phyloP scores from a whole-genome alignment of 1,139 yeast species.

The Meyerozyma elateridarum region DNA sequence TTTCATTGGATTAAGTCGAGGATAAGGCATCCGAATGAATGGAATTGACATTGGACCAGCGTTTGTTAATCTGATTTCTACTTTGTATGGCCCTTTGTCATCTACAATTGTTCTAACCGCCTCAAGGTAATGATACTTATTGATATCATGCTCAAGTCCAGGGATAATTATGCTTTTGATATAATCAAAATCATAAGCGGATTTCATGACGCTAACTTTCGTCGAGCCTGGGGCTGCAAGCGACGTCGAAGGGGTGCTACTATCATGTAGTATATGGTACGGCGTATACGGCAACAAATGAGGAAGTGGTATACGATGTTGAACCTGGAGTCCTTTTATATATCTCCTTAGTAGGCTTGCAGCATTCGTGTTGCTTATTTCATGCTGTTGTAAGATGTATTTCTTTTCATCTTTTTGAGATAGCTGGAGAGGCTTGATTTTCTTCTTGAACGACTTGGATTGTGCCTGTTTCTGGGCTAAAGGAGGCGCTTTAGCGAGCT shows the following conservation, averaged over 20 bases:
- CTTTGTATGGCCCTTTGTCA: conserved; percentile 36
- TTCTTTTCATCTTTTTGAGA: conserved; percentile 8
- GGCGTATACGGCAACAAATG: conserved; percentile 29
- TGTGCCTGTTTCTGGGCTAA: neutral
- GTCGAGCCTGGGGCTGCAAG: conserved; percentile 21
- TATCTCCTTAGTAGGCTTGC: conserved; percentile 22
- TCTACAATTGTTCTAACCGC: conserved; percentile 19
- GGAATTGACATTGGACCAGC: conserved; percentile 33
- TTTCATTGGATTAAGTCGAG: conserved; percentile 16
- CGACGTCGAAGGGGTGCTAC: conserved; percentile 7
- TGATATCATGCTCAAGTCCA: conserved; percentile 32
- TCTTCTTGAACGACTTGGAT: conserved; percentile 3
- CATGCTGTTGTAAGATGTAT: conserved; percentile 10
- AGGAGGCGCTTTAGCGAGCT: no score
- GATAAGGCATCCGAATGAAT: conserved; percentile 26
- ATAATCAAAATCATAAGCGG: conserved; percentile 32
- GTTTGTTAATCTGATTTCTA: conserved; percentile 24
- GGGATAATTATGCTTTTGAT: conserved; percentile 35
- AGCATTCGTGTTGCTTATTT: conserved; percentile 13
- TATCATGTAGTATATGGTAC: conserved; percentile 8
- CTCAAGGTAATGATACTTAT: conserved; percentile 23
- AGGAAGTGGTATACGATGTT: conserved; percentile 29
- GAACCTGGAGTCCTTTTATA: conserved; percentile 26
- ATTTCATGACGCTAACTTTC: conserved; percentile 14
- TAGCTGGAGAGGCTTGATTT: conserved; percentile 5